Conservation (phyloP, 441 rosid genomes). For the Eutrema salsugineum region DNA sequence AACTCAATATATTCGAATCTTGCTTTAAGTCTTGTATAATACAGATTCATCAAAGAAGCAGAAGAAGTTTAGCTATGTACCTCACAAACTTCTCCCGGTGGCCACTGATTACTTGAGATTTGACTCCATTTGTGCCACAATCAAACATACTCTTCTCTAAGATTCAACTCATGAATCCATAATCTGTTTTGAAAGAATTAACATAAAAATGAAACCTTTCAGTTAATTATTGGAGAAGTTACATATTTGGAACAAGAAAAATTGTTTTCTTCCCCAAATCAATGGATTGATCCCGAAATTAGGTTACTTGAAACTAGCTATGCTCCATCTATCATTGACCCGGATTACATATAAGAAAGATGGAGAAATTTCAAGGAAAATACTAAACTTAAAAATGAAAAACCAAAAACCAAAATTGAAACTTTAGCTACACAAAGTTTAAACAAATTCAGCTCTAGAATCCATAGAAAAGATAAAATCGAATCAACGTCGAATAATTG, state of each 20-base stretch:
- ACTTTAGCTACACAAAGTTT: neutral
- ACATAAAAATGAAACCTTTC: neutral
- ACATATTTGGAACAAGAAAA: neutral
- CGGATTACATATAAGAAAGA: neutral
- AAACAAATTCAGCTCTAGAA: neutral
- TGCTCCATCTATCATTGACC: neutral
- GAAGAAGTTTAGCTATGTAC: slow-evolving; percentile 29
- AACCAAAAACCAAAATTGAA: neutral
- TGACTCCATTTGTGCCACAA: slow-evolving; percentile 37
- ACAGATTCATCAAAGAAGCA: neutral
- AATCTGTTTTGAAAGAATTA: slow-evolving; percentile 35
- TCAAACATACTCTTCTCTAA: slow-evolving; percentile 54
- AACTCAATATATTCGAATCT: neutral
- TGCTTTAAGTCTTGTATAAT: neutral
- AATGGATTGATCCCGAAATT: neutral
- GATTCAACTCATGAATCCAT: slow-evolving; percentile 34
- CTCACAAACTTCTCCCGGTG: slow-evolving; percentile 86
- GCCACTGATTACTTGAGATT: slow-evolving; percentile 58
- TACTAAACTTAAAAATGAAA: neutral
- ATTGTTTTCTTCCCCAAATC: neutral
- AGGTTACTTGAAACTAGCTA: neutral
- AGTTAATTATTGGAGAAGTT: neutral
- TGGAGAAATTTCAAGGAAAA: neutral
- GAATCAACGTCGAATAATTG: neutral
- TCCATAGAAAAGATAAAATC: neutral